Conservation (phyloP, 768 basidiomycete genomes). For the Boletellus ananas region DNA sequence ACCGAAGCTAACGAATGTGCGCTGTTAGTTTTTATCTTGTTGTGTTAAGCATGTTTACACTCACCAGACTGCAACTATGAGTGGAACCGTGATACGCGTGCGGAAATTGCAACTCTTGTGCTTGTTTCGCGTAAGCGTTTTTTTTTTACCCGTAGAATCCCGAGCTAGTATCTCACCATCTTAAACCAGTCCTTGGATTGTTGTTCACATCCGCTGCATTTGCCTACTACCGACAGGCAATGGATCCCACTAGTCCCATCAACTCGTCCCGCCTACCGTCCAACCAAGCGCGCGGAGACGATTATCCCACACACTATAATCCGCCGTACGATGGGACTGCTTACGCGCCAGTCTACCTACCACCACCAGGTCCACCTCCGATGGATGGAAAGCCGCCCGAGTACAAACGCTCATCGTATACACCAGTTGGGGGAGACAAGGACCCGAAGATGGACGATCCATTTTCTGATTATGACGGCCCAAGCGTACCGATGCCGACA, state of each 20-base stretch:
- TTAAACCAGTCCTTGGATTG: conserved; percentile 45
- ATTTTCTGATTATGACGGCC: conserved; percentile 49
- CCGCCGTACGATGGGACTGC: conserved; percentile 45
- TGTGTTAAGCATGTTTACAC: conserved; percentile 13
- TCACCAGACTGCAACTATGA: conserved; percentile 54
- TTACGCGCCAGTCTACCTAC: conserved; percentile 38
- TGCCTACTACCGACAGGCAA: conserved; percentile 69
- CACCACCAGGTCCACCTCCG: conserved; percentile 51
- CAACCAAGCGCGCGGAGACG: conserved; percentile 35
- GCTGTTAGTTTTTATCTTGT: conserved; percentile 13
- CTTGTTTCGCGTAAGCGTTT: conserved; percentile 50
- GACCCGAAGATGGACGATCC: conserved; percentile 45
- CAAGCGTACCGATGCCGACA: conserved; percentile 31
- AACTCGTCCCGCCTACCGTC: conserved; percentile 47
- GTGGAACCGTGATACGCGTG: conserved; percentile 66
- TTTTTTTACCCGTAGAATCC: too few species aligned
- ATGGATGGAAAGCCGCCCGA: conserved; percentile 47
- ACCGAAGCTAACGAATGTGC: conserved; percentile 47
- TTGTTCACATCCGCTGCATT: conserved; percentile 68
- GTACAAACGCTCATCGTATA: conserved; percentile 40
- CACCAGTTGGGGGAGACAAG: conserved; percentile 24
- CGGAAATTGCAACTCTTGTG: conserved; percentile 61
- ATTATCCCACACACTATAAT: conserved; percentile 52
- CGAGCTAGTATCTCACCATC: neutral
- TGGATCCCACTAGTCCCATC: conserved; percentile 59